Base-by-base conservation (phyloP, 345 rosid genomes). In the Brassica incana region DNA sequence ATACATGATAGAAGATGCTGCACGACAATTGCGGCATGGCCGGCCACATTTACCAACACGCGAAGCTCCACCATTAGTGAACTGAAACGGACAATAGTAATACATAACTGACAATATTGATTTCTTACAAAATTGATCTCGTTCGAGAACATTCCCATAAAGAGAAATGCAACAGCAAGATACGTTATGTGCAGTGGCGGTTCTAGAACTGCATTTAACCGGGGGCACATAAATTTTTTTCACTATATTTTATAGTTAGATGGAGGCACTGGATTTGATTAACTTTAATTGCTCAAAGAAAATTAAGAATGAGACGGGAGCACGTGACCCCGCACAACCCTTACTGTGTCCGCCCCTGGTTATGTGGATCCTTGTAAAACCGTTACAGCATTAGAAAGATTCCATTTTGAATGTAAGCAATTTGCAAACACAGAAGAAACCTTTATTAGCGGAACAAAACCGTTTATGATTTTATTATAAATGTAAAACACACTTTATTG, bases 1-100 rank as follows among this genome's bases (percentile, higher is more conserved):
- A 50, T 50, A 50, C 16, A 58, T 72, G 65, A 60, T 60, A 60
- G 78, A 74, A 50, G 83, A 27, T 80, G 18, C 8, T n/a, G 58
- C 58, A 50, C 58, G 8, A 52, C 74, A 79, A 27, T 48, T 66
- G 54, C n/a, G 54, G 74, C 27, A 59, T 67, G 82, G 69, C 64
- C 82, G 78, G 78, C 56, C 62, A 73, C 33, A 73, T 67, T 11
- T 43, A 30, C 69, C 12, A 78, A 72, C 77, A 78, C 72, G 77
- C 35, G 50, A 71, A 29, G 36, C 11, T 77, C 64, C 81, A 72
- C 61, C 66, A 65, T 36, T 56, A 38, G 52, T 72, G 61, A 38
- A 67, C 2, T 40, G 6, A 11, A 71, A 78, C 76, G 65, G 72
- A 8, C 67, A 64, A 65, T 35, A 32, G 23, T 8, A 0, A 66